phyloP scores from a whole-genome alignment of 805 yeast species.

The Wickerhamiella dianesei region DNA sequence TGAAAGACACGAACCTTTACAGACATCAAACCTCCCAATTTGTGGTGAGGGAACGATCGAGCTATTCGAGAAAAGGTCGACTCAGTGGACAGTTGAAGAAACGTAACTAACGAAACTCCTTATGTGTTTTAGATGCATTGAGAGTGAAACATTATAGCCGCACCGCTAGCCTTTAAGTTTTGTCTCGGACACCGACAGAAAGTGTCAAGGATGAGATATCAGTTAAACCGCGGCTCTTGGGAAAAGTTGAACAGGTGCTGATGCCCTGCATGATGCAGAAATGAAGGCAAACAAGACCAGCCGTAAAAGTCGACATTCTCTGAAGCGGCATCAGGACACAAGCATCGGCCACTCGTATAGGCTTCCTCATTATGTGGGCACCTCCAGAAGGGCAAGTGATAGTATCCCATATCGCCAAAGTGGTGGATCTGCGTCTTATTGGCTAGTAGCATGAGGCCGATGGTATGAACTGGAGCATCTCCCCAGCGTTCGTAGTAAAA shows the following conservation, averaged over 20 bases:
- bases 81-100: too few species aligned
- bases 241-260: conserved; percentile 19
- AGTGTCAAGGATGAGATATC: too few species aligned
- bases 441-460: conserved; percentile 49
- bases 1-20: too few species aligned
- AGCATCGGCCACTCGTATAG: conserved; percentile 24
- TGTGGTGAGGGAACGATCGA: too few species aligned
- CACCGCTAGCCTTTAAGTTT: too few species aligned
- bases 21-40: too few species aligned
- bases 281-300: conserved; percentile 26
- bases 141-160: too few species aligned
- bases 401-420: conserved; percentile 72
- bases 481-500: conserved; percentile 88
- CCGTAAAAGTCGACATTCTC: conserved; percentile 26
- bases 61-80: too few species aligned
- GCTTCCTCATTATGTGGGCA: conserved; percentile 28
- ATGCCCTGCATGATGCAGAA: conserved; percentile 27
- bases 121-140: too few species aligned
- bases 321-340: conserved; percentile 20
- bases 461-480: conserved; percentile 79
- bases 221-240: neutral
- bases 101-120: too few species aligned
- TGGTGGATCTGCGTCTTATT: conserved; percentile 52
- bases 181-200: too few species aligned
- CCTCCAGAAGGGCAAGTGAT: conserved; percentile 49